phyloP scores from a whole-genome alignment of 2,329 filamentous ascomycete species.

The Aureobasidium musti region DNA sequence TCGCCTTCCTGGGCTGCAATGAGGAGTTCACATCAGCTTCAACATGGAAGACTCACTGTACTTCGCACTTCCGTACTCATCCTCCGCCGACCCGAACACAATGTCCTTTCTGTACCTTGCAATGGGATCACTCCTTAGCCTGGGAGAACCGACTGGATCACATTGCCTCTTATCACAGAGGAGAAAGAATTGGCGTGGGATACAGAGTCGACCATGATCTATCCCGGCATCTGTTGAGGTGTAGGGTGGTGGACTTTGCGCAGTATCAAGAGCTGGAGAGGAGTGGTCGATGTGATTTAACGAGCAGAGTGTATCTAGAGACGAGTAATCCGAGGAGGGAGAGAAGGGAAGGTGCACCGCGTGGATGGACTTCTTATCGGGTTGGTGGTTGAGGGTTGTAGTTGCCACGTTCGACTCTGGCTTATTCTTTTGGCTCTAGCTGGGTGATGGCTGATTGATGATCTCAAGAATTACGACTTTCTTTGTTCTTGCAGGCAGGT shows the following conservation, averaged over 20 bases:
- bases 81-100: neutral
- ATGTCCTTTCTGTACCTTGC: constrained; percentile 22
- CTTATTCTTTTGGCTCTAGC: neutral
- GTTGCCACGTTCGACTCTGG: neutral
- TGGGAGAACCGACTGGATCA: constrained; percentile 17
- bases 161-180: neutral
- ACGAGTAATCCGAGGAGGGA: constrained; percentile 2
- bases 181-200: neutral
- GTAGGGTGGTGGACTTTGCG: neutral
- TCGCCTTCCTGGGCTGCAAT: constrained; percentile 22
- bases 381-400: neutral
- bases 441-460: neutral
- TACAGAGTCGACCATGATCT: constrained; percentile 18
- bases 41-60: constrained; percentile 16
- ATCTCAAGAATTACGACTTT: neutral
- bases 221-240: constrained; percentile 4
- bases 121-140: neutral
- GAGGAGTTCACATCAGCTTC: neutral
- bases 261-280: constrained; percentile 24
- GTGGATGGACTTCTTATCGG: constrained; percentile 7
- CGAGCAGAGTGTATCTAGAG: neutral
- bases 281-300: neutral
- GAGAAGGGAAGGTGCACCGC: neutral
- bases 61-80: constrained; percentile 21
- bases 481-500: neutral